Evolutionary conservation across 176 grass and related monocot species (phyloP), one percentile per base, ranked within the genome.

Genomic region (Zoysia japonica): DNA sequence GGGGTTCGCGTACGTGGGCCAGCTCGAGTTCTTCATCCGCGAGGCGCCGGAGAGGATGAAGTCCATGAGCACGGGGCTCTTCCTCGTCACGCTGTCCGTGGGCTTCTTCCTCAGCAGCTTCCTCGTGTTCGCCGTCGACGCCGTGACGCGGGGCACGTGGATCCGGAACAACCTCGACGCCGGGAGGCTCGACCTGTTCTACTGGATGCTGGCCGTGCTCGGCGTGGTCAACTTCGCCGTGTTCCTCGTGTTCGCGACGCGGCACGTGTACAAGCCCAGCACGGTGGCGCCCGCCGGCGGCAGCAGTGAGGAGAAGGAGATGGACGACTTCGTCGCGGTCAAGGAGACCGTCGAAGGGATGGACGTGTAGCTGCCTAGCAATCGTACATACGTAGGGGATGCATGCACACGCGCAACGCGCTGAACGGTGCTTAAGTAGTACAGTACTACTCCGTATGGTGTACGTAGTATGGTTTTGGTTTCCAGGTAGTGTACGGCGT

Each of bases 1-100:
- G 87, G 93, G 85, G 3, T 96, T 96, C 52, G 85, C 86, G 14
- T 90, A 96, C 72, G 93, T 95, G 61, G 92, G 89, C 5, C 93
- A 96, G 75, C 81, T 90, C 2, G 93, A 96, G 68, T 96, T 92
- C 84, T 96, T 96, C 80, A 90, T 88, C 70, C 76, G 80, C 13
- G 84, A 96, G 84, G 89, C 87, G 45, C 93, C 93, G 0, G 89
- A 89, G 72, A 37, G 87, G 67, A 85, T 92, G 87, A 92, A 95
- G 70, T 91, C 88, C 43, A 84, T 92, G 86, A 90, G 93, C 83
- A 95, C 86, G 37, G 84, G 69, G 7, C 83, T 95, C 2, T 91
- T 91, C 41, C 78, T 95, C 6, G 89, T 88, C 1, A 89, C 92
- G 8, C 35, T 88, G n/a, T 80, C 92, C 35, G 80, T 83, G 81